Evolutionary conservation across 495 filamentous ascomycete species (phyloP), one percentile per base, ranked within the genome.

Genomic region (Elasticomyces elasticus): DNA sequence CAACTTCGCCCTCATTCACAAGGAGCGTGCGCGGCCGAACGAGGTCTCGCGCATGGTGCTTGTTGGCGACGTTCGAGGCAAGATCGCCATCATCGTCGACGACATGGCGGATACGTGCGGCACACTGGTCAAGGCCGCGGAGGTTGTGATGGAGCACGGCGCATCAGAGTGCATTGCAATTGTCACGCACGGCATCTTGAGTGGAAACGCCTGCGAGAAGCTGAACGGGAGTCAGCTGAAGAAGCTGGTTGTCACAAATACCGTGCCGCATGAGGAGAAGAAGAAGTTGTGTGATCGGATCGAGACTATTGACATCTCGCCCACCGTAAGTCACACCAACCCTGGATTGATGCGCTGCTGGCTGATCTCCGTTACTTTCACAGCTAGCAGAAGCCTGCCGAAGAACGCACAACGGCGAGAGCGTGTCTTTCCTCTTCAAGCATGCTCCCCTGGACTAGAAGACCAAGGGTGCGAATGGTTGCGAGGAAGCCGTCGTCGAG

Each of bases 1-100:
- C 49, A 86, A 85, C 59, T 98, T 98, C 70, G 92, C 92, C n/a
- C 81, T 98, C 28, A 98, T 98, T 65, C 92, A 97, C 80, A 97
- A 97, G 72, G 91, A 97, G 71, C 89, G 92, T 50, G 85, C 90
- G 0, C 79, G 89, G 22, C 91, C 92, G 49, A 96, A 95, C 67
- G 92, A 95, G 69, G 91, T 97, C 58, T 88, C 85, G 20, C 86
- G 86, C 62, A 98, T 98, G 92, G 89, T 94, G 15, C 78, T 89
- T 24, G 81, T 82, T 51, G 81, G 79, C 37, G 79, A 80, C 56
- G 78, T 84, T 30, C 70, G 71, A 42, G 77, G 74, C 67, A 76
- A 79, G 60, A 71, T 82, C 51, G 72, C 80, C 68, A 88, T 91
- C 61, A 83, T 72, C 55, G 70, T 72, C 22, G 70, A 72, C 63